A percentile compares a stretch with the other conserved stretches of the same genome.
Conservation (phyloP, 2,329 filamentous ascomycete species). For the Phyllosticta citriasiana region DNA sequence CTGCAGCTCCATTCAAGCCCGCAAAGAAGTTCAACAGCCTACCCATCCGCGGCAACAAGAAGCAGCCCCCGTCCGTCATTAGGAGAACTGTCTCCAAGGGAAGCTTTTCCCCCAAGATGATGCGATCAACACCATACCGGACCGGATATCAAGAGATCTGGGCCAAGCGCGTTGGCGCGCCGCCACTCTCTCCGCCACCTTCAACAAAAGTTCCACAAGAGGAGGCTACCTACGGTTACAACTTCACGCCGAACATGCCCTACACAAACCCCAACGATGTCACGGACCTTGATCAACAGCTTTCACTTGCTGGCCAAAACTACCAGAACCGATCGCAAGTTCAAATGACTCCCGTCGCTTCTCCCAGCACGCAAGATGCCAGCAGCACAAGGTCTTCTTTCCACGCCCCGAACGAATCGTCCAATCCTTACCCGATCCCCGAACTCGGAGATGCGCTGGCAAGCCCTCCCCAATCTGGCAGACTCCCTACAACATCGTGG, state of each 20-base stretch:
- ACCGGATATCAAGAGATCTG: conserved; percentile 39
- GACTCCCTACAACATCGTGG: conserved; percentile 23
- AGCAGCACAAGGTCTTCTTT: conserved; percentile 13
- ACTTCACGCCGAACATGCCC: conserved; percentile 14
- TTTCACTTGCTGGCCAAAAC: neutral
- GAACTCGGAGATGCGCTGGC: conserved; percentile 22
- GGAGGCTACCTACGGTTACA: conserved; percentile 13
- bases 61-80: conserved; percentile 7
- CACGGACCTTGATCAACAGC: conserved; percentile 2
- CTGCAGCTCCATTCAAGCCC: neutral
- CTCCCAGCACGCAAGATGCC: conserved; percentile 2
- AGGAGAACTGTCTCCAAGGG: conserved; percentile 32
- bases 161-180: conserved; percentile 39
- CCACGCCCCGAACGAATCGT: conserved; percentile 12
- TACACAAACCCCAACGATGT: conserved; percentile 1
- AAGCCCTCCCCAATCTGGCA: conserved; percentile 25
- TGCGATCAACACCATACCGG: conserved; percentile 41
- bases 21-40: conserved; percentile 12
- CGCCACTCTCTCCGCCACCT: conserved; percentile 19
- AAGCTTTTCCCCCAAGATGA: conserved; percentile 42
- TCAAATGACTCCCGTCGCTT: conserved; percentile 10
- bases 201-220: conserved; percentile 19
- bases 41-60: conserved; percentile 16
- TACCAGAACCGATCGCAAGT: neutral
- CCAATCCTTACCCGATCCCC: conserved; percentile 17